phyloP scores from a whole-genome alignment of 2,329 filamentous ascomycete species.

The Xylaria multiplex region DNA sequence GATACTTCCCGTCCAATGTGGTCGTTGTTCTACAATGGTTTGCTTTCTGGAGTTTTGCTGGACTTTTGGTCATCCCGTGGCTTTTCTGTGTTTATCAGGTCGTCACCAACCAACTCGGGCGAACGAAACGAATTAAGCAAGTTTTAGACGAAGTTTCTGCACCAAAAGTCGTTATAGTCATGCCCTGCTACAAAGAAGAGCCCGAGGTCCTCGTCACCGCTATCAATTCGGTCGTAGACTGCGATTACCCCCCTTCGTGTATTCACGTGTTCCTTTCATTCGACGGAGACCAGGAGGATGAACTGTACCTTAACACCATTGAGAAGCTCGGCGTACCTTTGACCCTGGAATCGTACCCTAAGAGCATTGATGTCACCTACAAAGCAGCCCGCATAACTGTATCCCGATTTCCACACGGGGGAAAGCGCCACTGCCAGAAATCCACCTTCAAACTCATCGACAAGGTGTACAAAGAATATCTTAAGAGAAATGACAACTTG shows the following conservation, averaged over 20 bases:
- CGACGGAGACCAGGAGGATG: constrained; percentile 88
- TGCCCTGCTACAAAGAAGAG: constrained; percentile 96
- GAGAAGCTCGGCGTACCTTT: constrained; percentile 84
- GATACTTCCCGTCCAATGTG: constrained; percentile 75
- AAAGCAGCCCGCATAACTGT: constrained; percentile 85
- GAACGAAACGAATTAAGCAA: constrained; percentile 82
- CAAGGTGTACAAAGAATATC: constrained; percentile 87
- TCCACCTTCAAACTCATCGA: constrained; percentile 92
- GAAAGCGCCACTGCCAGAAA: constrained; percentile 94
- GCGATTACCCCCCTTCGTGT: constrained; percentile 91
- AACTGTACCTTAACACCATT: constrained; percentile 87
- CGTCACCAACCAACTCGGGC: constrained; percentile 85
- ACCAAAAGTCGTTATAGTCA: constrained; percentile 93
- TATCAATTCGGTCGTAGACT: constrained; percentile 90
- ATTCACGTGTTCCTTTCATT: constrained; percentile 96
- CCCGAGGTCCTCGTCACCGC: constrained; percentile 85
- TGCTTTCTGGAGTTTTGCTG: constrained; percentile 91
- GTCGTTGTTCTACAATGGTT: constrained; percentile 88
- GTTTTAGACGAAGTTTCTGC: constrained; percentile 85
- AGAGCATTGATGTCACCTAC: constrained; percentile 90
- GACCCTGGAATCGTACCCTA: constrained; percentile 80
- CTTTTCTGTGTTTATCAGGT: constrained; percentile 92
- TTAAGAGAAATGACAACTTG: constrained; percentile 87
- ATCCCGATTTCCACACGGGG: constrained; percentile 91
- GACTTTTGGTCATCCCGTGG: constrained; percentile 87